Conservation (phyloP, 345 rosid genomes). For the Salix koriyanagi region DNA sequence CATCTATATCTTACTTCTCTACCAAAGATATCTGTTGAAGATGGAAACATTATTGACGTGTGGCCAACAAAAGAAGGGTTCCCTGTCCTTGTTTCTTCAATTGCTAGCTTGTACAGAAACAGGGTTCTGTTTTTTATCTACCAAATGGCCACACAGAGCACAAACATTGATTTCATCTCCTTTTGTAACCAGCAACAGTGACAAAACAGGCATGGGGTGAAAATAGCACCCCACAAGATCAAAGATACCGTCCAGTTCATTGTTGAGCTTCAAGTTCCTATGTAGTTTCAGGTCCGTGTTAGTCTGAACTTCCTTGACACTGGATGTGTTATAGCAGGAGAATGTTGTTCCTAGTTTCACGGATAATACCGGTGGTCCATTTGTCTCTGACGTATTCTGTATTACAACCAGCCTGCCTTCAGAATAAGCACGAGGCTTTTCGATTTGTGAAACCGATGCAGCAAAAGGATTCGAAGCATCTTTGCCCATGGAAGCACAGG, state of each 20-base stretch:
- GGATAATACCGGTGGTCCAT: conserved; percentile 22
- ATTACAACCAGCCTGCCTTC: conserved; percentile 29
- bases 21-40: conserved; percentile 35
- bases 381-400: conserved; percentile 16
- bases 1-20: conserved; percentile 36
- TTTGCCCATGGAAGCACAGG: conserved; percentile 21
- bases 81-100: conserved; percentile 49
- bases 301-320: conserved; percentile 25
- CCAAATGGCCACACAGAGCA: conserved; percentile 49
- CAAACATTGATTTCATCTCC: conserved; percentile 58
- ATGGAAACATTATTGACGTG: conserved; percentile 46
- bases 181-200: conserved; percentile 44
- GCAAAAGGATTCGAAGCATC: conserved; percentile 20
- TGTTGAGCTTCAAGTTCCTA: conserved; percentile 34
- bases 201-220: conserved; percentile 57
- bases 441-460: conserved; percentile 23
- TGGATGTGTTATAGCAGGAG: conserved; percentile 19
- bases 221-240: conserved; percentile 74
- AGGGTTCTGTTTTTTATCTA: conserved; percentile 42
- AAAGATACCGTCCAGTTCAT: conserved; percentile 43
- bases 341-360: conserved; percentile 19
- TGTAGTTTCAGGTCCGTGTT: conserved; percentile 30
- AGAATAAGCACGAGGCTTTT: conserved; percentile 23
- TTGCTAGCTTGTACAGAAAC: conserved; percentile 56
- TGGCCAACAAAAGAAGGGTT: conserved; percentile 70